Percentiles rank a stretch among this genome's conserved stretches.
Evolutionary conservation across 768 basidiomycete species (phyloP).

Genomic region (Rhodosporidiobolus sp.): DNA sequence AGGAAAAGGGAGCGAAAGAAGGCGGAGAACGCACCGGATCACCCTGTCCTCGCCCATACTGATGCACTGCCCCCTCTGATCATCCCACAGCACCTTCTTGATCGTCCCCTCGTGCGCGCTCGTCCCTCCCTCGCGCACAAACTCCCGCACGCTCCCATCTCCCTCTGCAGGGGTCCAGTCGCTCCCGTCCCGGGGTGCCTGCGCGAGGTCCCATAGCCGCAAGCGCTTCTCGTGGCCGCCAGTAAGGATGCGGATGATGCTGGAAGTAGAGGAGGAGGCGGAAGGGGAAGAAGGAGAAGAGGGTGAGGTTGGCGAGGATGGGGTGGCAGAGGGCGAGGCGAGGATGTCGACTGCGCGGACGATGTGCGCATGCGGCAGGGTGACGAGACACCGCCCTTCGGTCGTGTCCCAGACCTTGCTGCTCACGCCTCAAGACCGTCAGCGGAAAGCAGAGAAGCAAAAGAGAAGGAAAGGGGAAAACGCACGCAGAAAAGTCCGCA

Average conservation of each 20-base stretch:
- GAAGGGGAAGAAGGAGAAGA: neutral
- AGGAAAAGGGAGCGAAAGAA: neutral
- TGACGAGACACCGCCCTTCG: constrained; percentile 72
- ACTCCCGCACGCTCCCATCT: constrained; percentile 9
- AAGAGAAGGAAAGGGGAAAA: neutral
- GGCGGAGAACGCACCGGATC: constrained; percentile 65
- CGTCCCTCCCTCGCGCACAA: constrained; percentile 50
- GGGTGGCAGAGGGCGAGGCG: constrained; percentile 48
- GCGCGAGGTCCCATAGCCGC: constrained; percentile 81
- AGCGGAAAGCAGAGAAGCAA: constrained; percentile 10
- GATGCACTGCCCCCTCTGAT: constrained; percentile 62
- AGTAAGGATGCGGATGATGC: constrained; percentile 66
- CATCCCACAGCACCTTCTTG: constrained; percentile 90
- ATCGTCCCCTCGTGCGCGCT: constrained; percentile 82
- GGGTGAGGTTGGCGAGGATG: constrained; percentile 49
- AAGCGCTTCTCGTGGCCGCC: constrained; percentile 98
- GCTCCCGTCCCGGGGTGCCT: constrained; percentile 52
- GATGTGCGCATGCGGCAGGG: constrained; percentile 98
- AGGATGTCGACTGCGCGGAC: constrained; percentile 91
- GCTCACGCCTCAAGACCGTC: constrained; percentile 8
- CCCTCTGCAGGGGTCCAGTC: neutral
- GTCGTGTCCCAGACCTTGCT: constrained; percentile 39
- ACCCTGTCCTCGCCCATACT: constrained; percentile 88
- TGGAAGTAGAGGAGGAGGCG: neutral
- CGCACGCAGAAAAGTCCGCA: constrained; percentile 96